Evolutionary conservation across 2,329 filamentous ascomycete species (phyloP).

Genomic region (Neofusicoccum sp.): DNA sequence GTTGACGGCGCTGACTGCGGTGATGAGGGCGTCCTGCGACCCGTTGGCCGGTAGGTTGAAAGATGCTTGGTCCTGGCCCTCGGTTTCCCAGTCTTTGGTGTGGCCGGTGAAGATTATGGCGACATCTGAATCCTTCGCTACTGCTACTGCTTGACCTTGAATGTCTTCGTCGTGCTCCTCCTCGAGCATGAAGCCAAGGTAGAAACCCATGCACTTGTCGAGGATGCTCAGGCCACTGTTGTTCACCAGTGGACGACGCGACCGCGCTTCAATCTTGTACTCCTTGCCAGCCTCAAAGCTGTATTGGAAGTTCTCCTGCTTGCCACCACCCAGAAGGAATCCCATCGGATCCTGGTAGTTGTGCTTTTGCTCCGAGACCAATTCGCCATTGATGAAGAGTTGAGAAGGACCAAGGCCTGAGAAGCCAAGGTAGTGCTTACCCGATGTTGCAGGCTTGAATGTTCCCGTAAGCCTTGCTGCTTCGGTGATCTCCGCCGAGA

Average conservation of each 20-base stretch:
- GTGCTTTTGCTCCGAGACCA: conserved; percentile 52
- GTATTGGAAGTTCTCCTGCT: conserved; percentile 52
- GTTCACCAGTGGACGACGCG: conserved; percentile 60
- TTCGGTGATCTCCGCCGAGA: conserved; percentile 24
- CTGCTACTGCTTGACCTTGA: conserved; percentile 57
- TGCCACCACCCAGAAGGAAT: conserved; percentile 10
- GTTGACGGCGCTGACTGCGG: conserved; percentile 63
- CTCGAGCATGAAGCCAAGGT: conserved; percentile 62
- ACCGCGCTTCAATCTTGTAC: conserved; percentile 59
- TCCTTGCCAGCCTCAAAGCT: conserved; percentile 64
- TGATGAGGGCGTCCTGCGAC: conserved; percentile 63
- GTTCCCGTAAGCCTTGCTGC: conserved; percentile 25
- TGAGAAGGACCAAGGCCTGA: conserved; percentile 65
- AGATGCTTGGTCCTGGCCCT: conserved; percentile 62
- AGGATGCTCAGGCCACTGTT: conserved; percentile 67
- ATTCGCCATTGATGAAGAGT: conserved; percentile 58
- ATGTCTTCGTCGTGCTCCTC: conserved; percentile 63
- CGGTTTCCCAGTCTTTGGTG: conserved; percentile 74
- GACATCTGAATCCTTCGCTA: conserved; percentile 69
- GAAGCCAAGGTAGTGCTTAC: conserved; percentile 65
- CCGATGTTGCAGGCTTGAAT: conserved; percentile 54
- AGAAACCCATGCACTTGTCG: conserved; percentile 62
- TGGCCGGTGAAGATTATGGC: conserved; percentile 76
- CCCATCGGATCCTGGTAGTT: conserved; percentile 68
- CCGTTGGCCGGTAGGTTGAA: conserved; percentile 59